phyloP scores from a whole-genome alignment of 202 grass and related monocot genomes.

The Panicum hallii region DNA sequence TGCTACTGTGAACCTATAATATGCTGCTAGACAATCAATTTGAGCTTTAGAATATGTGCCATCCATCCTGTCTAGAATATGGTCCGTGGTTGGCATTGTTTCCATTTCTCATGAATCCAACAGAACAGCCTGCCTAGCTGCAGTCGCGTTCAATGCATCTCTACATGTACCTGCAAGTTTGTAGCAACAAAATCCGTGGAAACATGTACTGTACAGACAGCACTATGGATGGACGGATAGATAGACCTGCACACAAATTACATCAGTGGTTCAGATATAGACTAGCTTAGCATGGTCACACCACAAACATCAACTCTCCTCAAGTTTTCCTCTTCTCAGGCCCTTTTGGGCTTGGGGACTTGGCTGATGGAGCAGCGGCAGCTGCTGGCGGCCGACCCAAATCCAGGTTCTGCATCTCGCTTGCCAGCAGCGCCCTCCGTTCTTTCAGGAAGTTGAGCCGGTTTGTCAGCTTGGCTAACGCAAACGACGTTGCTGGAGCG shows the following conservation, averaged over 20 bases:
- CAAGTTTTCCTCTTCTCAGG: neutral
- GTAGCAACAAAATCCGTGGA: neutral
- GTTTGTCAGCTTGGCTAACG: slow-evolving; percentile 76
- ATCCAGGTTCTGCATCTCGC: slow-evolving; percentile 69
- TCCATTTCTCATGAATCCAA: neutral
- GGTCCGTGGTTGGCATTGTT: neutral
- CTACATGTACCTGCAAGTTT: slow-evolving; percentile 1
- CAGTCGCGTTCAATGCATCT: neutral
- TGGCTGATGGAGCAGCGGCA: neutral
- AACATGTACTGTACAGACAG: slow-evolving; percentile 12
- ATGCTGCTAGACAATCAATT: neutral
- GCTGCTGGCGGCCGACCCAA: slow-evolving; percentile 29
- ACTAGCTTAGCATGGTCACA: neutral
- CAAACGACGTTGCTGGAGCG: slow-evolving; percentile 45
- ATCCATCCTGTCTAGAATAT: neutral
- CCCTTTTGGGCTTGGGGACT: slow-evolving; percentile 19
- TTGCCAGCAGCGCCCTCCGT: slow-evolving; percentile 73
- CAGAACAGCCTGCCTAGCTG: neutral
- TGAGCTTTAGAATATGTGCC: neutral
- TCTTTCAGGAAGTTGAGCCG: slow-evolving; percentile 95
- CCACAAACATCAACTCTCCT: neutral
- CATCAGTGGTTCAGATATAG: neutral
- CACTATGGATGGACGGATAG: neutral
- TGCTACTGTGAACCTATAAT: neutral
- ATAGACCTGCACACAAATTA: neutral